Percentiles rank a stretch among this genome's conserved stretches.
Evolutionary conservation across 1,284 basidiomycete species (phyloP).

Genomic region (Marasmius oreades): DNA sequence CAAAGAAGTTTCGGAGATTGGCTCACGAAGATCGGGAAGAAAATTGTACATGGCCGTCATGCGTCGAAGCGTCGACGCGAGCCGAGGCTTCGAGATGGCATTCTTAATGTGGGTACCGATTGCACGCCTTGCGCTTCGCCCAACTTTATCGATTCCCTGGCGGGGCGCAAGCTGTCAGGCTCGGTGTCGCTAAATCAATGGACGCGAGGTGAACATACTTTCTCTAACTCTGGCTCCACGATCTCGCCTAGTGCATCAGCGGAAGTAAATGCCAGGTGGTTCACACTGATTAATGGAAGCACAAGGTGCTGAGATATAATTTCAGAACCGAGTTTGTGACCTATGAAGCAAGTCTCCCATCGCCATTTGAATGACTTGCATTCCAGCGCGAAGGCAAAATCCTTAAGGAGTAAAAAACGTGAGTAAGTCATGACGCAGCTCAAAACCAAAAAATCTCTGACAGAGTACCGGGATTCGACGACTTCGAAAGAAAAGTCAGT

Average conservation of each 20-base stretch:
- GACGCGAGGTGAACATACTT: slow-evolving; percentile 36
- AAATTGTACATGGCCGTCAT: slow-evolving; percentile 70
- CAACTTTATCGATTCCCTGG: slow-evolving; percentile 66
- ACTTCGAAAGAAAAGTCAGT: slow-evolving; percentile 55
- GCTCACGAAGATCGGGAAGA: slow-evolving; percentile 56
- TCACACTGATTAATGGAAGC: slow-evolving; percentile 66
- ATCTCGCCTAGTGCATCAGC: slow-evolving; percentile 52
- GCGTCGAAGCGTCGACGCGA: slow-evolving; percentile 61
- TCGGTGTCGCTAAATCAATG: neutral
- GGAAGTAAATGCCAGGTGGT: slow-evolving; percentile 62
- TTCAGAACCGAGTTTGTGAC: slow-evolving; percentile 60
- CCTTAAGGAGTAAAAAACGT: slow-evolving; percentile 36
- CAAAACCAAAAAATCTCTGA: slow-evolving; percentile 28
- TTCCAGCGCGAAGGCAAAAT: slow-evolving; percentile 59
- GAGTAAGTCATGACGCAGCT: neutral
- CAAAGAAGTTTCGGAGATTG: slow-evolving; percentile 9
- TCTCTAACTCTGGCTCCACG: slow-evolving; percentile 57
- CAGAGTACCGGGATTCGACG: slow-evolving; percentile 55
- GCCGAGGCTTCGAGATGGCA: slow-evolving; percentile 60
- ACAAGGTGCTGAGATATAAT: slow-evolving; percentile 73
- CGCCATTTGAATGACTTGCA: slow-evolving; percentile 65
- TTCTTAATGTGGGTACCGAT: slow-evolving; percentile 70
- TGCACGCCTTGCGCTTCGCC: slow-evolving; percentile 60
- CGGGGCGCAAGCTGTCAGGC: neutral
- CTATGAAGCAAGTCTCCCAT: slow-evolving; percentile 69